A percentile compares a stretch with the other conserved stretches of the same genome.
Conservation (phyloP, 345 rosid species). For the Citrus maxima region DNA sequence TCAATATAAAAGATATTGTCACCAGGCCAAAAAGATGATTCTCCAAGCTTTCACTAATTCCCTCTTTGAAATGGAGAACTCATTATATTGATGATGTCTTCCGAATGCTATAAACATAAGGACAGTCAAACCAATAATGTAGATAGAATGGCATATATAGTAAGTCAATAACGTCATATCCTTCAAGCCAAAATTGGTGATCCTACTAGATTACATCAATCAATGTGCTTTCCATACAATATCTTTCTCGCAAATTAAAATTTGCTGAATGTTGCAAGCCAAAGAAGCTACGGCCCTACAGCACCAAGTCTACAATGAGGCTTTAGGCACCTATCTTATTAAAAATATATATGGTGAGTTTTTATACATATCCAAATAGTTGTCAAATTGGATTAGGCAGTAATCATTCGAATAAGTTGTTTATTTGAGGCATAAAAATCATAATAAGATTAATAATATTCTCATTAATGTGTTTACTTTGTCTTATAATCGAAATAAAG, state of each 20-base stretch:
- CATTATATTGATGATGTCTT: not conserved
- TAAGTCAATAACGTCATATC: not conserved
- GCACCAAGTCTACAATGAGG: too few relatives aligned
- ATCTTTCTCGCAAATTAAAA: not conserved
- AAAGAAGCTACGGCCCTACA: not conserved
- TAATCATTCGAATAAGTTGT: too few relatives aligned
- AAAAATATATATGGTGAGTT: too few relatives aligned
- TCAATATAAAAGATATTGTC: not conserved
- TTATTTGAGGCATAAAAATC: too few relatives aligned
- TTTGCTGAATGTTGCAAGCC: not conserved
- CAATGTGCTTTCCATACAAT: not conserved
- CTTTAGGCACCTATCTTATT: too few relatives aligned
- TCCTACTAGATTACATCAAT: not conserved
- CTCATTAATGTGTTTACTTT: too few relatives aligned
- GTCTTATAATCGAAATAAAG: too few relatives aligned
- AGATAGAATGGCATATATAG: not conserved
- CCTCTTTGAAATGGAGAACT: not conserved
- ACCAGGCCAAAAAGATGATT: not conserved
- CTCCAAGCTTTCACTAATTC: not conserved
- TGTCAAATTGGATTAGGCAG: too few relatives aligned
- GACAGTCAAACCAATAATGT: constrained; percentile 12
- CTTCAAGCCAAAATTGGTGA: not conserved
- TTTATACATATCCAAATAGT: too few relatives aligned
- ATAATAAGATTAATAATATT: too few relatives aligned
- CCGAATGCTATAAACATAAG: not conserved